phyloP scores from a whole-genome alignment of 2,329 filamentous ascomycete species.

The Ceratocystis albifundus region DNA sequence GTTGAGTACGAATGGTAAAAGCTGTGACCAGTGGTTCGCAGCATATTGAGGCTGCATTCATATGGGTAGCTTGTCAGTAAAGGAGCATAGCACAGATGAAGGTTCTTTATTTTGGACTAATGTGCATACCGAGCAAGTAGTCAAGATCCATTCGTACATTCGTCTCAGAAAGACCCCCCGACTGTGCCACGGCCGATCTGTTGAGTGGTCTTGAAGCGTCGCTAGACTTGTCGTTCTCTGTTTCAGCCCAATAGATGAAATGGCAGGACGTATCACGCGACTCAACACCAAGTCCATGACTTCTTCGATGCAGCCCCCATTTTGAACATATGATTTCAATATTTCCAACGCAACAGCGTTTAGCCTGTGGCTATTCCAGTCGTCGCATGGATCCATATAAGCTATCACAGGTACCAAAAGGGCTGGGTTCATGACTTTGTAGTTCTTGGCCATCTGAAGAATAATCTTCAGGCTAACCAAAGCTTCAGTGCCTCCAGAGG shows the following conservation, averaged over 20 bases:
- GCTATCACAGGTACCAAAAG: background rate
- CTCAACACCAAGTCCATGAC: slow-evolving; percentile 14
- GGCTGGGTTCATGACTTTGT: background rate
- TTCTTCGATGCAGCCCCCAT: background rate
- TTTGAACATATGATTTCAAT: background rate
- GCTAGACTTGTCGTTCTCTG: slow-evolving; percentile 13
- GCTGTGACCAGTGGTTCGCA: slow-evolving; percentile 51
- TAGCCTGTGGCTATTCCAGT: background rate
- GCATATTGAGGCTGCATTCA: slow-evolving; percentile 35
- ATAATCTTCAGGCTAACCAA: background rate
- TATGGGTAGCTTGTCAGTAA: background rate
- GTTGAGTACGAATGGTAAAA: slow-evolving; percentile 57
- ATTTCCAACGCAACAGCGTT: background rate
- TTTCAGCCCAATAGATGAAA: background rate
- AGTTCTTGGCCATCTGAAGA: background rate
- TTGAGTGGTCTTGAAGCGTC: slow-evolving; percentile 14
- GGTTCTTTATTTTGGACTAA: background rate
- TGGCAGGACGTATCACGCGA: slow-evolving; percentile 11
- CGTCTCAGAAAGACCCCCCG: slow-evolving; percentile 16
- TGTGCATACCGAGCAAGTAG: slow-evolving; percentile 13
- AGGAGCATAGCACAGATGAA: background rate
- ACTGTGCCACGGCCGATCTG: slow-evolving; percentile 21
- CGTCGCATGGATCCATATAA: slow-evolving; percentile 4
- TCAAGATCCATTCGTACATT: slow-evolving; percentile 22
- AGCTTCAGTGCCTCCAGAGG: background rate